Percentiles rank a stretch among this genome's conserved stretches.
phyloP scores from a whole-genome alignment of 1,284 basidiomycete species.

The Ustilago crameri region DNA sequence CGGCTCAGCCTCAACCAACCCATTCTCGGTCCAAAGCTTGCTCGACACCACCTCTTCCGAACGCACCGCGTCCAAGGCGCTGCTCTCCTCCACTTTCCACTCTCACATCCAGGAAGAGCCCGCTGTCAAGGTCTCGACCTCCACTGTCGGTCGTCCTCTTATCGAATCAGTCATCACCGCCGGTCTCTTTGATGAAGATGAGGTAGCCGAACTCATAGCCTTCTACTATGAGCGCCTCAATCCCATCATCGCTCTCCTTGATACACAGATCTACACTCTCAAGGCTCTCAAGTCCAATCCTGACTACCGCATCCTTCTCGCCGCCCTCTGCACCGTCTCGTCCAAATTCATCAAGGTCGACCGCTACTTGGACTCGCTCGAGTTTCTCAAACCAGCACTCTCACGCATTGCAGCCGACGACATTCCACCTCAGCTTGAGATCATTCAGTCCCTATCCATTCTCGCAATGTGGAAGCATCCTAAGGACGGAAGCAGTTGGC shows the following conservation, averaged over 20 bases:
- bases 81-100: conserved; percentile 47
- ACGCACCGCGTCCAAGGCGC: conserved; percentile 39
- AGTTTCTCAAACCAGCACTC: conserved; percentile 75
- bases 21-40: conserved; percentile 48
- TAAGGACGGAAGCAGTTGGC: conserved; percentile 68
- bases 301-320: conserved; percentile 81
- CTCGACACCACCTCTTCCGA: conserved; percentile 48
- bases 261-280: conserved; percentile 67
- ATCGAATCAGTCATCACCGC: conserved; percentile 48
- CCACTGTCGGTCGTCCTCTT: conserved; percentile 32
- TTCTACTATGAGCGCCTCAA: conserved; percentile 55
- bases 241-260: conserved; percentile 66
- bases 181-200: conserved; percentile 44
- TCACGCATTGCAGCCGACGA: conserved; percentile 75
- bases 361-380: conserved; percentile 53
- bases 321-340: conserved; percentile 81
- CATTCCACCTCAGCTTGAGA: conserved; percentile 79
- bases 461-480: conserved; percentile 83
- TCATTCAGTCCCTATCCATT: conserved; percentile 84
- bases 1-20: conserved; percentile 25
- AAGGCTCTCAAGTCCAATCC: conserved; percentile 75
- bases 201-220: conserved; percentile 36
- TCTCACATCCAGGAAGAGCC: conserved; percentile 47
- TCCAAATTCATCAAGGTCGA: conserved; percentile 84
- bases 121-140: conserved; percentile 39